phyloP scores from a whole-genome alignment of 345 rosid species.

The Jatropha curcas region DNA sequence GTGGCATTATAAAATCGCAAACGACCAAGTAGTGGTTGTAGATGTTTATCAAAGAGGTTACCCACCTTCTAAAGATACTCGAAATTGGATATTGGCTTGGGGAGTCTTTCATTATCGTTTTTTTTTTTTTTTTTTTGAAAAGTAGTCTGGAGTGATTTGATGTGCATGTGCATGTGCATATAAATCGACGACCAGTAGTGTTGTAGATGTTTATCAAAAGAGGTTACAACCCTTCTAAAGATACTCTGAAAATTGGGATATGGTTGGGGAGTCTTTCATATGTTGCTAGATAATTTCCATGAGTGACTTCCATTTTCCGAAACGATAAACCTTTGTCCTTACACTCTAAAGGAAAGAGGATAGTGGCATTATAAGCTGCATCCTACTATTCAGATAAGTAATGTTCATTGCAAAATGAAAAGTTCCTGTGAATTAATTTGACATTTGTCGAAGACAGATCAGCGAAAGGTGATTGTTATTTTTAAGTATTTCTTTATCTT shows the following conservation, averaged over 20 bases:
- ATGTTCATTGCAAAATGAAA: background rate
- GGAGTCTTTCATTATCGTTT: no score
- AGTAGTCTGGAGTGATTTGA: background rate
- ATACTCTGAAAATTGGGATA: background rate
- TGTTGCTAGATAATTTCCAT: background rate
- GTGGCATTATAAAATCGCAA: background rate
- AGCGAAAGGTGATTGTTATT: background rate
- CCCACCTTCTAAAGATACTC: background rate
- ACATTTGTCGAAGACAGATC: background rate
- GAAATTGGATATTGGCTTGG: background rate
- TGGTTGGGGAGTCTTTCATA: background rate
- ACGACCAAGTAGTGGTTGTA: background rate
- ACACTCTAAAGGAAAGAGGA: background rate
- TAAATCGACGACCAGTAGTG: background rate
- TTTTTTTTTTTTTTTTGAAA: background rate
- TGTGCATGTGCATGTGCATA: background rate
- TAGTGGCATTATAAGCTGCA: background rate
- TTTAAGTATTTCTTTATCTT: background rate
- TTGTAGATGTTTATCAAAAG: background rate
- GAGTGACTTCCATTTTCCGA: background rate
- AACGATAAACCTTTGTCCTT: background rate
- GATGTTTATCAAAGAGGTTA: background rate
- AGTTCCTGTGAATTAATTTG: background rate
- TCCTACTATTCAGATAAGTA: slow-evolving; percentile 3
- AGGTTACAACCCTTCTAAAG: background rate